phyloP scores from a whole-genome alignment of 2,329 filamentous ascomycete genomes.

The Trichoderma simmonsii region DNA sequence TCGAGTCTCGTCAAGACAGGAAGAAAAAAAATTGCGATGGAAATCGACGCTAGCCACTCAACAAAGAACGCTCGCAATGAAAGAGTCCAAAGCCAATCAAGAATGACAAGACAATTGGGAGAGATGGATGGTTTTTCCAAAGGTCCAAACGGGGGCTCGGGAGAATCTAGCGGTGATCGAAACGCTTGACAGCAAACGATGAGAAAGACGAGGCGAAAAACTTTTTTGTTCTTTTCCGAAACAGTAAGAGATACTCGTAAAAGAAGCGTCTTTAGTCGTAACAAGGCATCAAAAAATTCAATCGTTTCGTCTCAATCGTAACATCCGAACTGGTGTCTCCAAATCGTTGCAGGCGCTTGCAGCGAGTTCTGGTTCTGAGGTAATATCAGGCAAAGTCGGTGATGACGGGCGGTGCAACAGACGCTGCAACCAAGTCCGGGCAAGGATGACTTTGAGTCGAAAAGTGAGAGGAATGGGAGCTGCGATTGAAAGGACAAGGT shows the following conservation, averaged over 20 bases:
- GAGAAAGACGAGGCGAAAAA: conserved; percentile 14
- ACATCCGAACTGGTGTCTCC: conserved; percentile 18
- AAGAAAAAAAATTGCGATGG: background rate
- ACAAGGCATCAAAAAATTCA: conserved; percentile 29
- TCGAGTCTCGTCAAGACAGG: background rate
- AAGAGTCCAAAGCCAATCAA: conserved; percentile 1
- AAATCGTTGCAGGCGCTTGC: conserved; percentile 3
- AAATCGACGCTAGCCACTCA: conserved; percentile 12
- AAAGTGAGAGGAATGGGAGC: conserved; percentile 13
- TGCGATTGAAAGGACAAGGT: conserved; percentile 5
- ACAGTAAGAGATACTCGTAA: conserved; percentile 21
- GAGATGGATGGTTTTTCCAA: background rate
- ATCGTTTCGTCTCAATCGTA: conserved; percentile 25
- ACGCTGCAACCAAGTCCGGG: background rate
- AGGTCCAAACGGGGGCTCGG: background rate
- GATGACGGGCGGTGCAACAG: conserved; percentile 13
- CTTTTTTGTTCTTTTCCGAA: conserved; percentile 16
- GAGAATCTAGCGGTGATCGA: conserved; percentile 7
- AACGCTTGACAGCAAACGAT: conserved; percentile 10
- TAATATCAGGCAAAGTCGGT: conserved; percentile 9
- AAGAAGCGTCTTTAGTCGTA: conserved; percentile 29
- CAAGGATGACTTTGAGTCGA: conserved; percentile 9
- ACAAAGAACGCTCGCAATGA: conserved; percentile 15
- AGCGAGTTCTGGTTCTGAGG: background rate
- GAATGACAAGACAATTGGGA: conserved; percentile 9